A percentile compares a stretch with the other conserved stretches of the same genome.
Evolutionary conservation across 2,329 filamentous ascomycete species (phyloP).

Genomic region (Aspergillus ustus): DNA sequence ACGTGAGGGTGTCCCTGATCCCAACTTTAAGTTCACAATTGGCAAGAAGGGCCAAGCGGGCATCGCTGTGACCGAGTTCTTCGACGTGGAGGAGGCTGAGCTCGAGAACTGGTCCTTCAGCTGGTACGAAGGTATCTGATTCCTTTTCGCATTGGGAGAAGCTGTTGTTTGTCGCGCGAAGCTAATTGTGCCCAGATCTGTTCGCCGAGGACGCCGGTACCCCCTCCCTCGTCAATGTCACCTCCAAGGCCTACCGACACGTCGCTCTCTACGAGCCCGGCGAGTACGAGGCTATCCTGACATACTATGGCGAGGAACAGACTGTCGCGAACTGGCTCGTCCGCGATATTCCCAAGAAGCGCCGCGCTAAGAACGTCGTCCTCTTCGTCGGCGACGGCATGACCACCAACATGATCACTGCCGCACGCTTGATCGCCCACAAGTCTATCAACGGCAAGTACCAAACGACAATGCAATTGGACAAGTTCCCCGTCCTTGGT

Average conservation of each 20-base stretch:
- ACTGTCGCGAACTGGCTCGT: constrained; percentile 80
- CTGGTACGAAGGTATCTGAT: constrained; percentile 71
- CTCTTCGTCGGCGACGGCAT: constrained; percentile 77
- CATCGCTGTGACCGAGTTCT: constrained; percentile 66
- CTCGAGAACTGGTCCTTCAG: constrained; percentile 81
- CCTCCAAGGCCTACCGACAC: constrained; percentile 76
- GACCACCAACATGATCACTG: constrained; percentile 58
- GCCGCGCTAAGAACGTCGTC: constrained; percentile 83
- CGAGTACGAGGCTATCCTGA: constrained; percentile 75
- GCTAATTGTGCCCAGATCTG: constrained; percentile 56
- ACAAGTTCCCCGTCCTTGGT: constrained; percentile 82
- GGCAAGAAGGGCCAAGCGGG: constrained; percentile 63
- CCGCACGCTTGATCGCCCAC: constrained; percentile 79
- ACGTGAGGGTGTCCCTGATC: constrained; percentile 69
- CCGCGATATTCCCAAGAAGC: constrained; percentile 68
- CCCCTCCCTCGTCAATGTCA: constrained; percentile 77
- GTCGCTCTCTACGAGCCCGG: constrained; percentile 79
- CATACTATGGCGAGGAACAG: constrained; percentile 72
- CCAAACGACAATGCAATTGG: constrained; percentile 73
- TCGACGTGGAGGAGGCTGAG: constrained; percentile 70
- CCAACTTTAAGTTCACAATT: constrained; percentile 77
- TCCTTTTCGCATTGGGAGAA: background rate
- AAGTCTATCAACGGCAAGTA: constrained; percentile 85
- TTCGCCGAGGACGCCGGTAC: constrained; percentile 74
- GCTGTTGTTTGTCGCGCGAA: background rate